A percentile compares a stretch with the other conserved stretches of the same genome.
These are phyloP conservation scores for Paecilomyces variotii DNA, from an alignment of 2,329 filamentous ascomycete genomes.

Conservation along the genomic window DNA sequence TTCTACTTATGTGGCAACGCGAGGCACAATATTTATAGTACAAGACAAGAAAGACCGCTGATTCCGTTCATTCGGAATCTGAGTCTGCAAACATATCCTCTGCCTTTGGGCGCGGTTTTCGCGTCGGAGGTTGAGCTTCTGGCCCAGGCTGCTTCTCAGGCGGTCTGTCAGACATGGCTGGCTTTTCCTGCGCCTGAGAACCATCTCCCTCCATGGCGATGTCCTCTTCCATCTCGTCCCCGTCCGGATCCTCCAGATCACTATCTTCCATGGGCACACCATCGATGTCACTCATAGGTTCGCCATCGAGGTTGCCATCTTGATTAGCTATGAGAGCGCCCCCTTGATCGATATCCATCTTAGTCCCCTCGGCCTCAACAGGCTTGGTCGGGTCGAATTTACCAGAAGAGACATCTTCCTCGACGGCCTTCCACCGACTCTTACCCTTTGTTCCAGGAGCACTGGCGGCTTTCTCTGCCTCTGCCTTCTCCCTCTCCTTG, in stretches of 20 bases:
- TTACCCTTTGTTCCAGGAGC: slow-evolving; percentile 33
- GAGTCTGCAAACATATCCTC: slow-evolving; percentile 85
- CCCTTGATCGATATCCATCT: slow-evolving; percentile 26
- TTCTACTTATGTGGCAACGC: not conserved
- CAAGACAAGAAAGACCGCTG: slow-evolving; percentile 5
- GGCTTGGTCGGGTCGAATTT: slow-evolving; percentile 21
- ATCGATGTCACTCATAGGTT: slow-evolving; percentile 37
- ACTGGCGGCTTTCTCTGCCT: slow-evolving; percentile 29
- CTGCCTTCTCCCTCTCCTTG: slow-evolving; percentile 36
- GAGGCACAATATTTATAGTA: slow-evolving; percentile 8
- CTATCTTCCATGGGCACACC: slow-evolving; percentile 41
- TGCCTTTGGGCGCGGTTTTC: slow-evolving; percentile 60
- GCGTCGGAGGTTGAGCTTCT: slow-evolving; percentile 25
- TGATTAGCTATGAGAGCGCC: slow-evolving; percentile 26
- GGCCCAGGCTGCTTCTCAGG: slow-evolving; percentile 17
- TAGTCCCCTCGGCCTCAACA: slow-evolving; percentile 17
- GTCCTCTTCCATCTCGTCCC: slow-evolving; percentile 32
- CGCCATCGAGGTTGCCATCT: slow-evolving; percentile 36
- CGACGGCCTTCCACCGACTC: slow-evolving; percentile 40
- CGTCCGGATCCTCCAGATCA: slow-evolving; percentile 44
- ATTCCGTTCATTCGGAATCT: slow-evolving; percentile 42
- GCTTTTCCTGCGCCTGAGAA: slow-evolving; percentile 12
- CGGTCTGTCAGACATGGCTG: slow-evolving; percentile 15
- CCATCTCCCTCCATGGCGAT: slow-evolving; percentile 22
- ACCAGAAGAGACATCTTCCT: slow-evolving; percentile 29